Percentiles rank a stretch among this genome's conserved stretches.
Evolutionary conservation across 768 basidiomycete genomes (phyloP).

Genomic region (Hypholoma fasciculare): DNA sequence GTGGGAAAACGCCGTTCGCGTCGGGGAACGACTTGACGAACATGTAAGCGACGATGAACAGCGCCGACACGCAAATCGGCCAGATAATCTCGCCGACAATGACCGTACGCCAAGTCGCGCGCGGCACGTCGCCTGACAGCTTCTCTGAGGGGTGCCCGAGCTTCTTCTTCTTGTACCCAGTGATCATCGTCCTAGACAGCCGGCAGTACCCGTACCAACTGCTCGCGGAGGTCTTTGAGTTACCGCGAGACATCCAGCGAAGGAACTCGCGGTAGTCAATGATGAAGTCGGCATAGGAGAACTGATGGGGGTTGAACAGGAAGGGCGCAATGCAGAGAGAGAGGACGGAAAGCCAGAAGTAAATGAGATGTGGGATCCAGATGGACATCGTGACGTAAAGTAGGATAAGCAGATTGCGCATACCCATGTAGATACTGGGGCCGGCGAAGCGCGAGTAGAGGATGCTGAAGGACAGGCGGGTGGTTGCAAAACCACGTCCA

Average conservation of each 20-base stretch:
- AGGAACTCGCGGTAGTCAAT: conserved; percentile 99
- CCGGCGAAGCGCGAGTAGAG: conserved; percentile 99
- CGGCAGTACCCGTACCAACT: conserved; percentile 99
- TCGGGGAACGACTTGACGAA: conserved; percentile 91
- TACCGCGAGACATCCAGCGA: conserved; percentile 99
- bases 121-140: conserved; percentile 90
- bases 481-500: conserved; percentile 98
- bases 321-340: conserved; percentile 97
- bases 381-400: conserved; percentile 90
- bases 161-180: conserved; percentile 99
- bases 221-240: conserved; percentile 94
- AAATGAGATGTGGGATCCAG: conserved; percentile 94
- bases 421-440: conserved; percentile 98
- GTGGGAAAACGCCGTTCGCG: conserved; percentile 55
- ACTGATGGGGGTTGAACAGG: conserved; percentile 99
- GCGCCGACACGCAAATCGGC: conserved; percentile 71
- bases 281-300: conserved; percentile 95
- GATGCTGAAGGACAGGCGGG: conserved; percentile 93
- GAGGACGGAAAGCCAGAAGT: conserved; percentile 98
- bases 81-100: conserved; percentile 82
- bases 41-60: conserved; percentile 88
- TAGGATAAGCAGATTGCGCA: conserved; percentile 88
- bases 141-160: conserved; percentile 98
- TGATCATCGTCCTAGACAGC: conserved; percentile 94
- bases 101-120: conserved; percentile 85